Evolutionary conservation across 1,139 yeast species (phyloP).

Genomic region (Magnusiomyces fungicola): DNA sequence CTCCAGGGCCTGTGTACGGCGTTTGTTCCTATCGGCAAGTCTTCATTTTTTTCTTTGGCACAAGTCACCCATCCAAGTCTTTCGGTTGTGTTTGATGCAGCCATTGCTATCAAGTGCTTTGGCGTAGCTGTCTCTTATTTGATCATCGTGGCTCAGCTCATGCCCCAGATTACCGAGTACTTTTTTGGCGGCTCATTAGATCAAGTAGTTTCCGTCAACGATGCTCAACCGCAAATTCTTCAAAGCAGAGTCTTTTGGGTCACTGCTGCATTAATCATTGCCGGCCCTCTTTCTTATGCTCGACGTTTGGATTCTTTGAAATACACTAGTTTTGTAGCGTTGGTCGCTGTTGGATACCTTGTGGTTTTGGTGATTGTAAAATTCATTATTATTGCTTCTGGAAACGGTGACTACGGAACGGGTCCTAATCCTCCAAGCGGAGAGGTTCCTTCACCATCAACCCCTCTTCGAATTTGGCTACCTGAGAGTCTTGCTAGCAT

Average conservation of each 20-base stretch:
- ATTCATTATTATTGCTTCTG: slow-evolving; percentile 34
- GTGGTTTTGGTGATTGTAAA: slow-evolving; percentile 65
- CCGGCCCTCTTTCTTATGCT: slow-evolving; percentile 71
- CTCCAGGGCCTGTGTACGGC: slow-evolving; percentile 69
- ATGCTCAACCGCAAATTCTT: slow-evolving; percentile 16
- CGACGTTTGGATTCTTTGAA: slow-evolving; percentile 75
- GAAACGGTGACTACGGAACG: not conserved
- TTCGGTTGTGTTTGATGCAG: slow-evolving; percentile 74
- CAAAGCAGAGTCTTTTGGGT: slow-evolving; percentile 51
- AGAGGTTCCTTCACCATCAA: slow-evolving; percentile 43
- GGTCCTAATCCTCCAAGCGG: not conserved
- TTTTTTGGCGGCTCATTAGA: slow-evolving; percentile 17
- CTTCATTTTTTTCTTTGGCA: slow-evolving; percentile 82
- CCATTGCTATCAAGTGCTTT: slow-evolving; percentile 85
- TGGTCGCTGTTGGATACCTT: slow-evolving; percentile 72
- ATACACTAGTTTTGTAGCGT: slow-evolving; percentile 79
- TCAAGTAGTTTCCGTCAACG: not conserved
- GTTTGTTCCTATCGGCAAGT: slow-evolving; percentile 62
- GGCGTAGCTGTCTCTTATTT: slow-evolving; percentile 89
- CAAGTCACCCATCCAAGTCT: slow-evolving; percentile 78
- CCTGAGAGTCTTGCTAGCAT: slow-evolving; percentile 57
- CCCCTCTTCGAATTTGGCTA: slow-evolving; percentile 45
- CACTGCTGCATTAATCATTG: slow-evolving; percentile 47
- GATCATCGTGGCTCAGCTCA: slow-evolving; percentile 82
- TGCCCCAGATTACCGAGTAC: slow-evolving; percentile 48